Conservation (phyloP, 768 basidiomycete genomes). For the Russula griseocarnosa region DNA sequence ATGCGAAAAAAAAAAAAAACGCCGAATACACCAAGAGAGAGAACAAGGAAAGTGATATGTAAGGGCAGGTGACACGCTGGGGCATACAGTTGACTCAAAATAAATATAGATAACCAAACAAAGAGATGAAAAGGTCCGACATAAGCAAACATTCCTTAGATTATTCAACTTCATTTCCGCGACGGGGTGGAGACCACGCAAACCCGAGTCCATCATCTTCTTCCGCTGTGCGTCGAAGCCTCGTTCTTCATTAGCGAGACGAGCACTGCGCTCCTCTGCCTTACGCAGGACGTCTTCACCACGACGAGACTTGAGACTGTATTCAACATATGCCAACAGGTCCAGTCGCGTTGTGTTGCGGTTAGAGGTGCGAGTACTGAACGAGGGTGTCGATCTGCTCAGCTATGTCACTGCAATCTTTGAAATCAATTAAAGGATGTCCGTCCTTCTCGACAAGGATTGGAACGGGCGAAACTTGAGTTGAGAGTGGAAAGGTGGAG, state of each 20-base stretch:
- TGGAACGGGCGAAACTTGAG: constrained; percentile 1
- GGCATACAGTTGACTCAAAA: too few species aligned
- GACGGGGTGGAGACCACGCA: constrained; percentile 1
- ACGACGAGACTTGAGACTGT: constrained; percentile 2
- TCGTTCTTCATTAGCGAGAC: constrained; percentile 1
- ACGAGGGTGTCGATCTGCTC: constrained; percentile 12
- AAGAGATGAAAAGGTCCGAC: too few species aligned
- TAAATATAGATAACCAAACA: too few species aligned
- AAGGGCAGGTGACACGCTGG: too few species aligned
- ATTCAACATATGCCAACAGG: constrained; percentile 14
- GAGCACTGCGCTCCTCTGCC: neutral
- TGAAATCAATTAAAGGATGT: constrained; percentile 13
- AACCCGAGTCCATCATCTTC: constrained; percentile 9
- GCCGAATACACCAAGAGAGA: too few species aligned
- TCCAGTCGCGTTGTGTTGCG: neutral
- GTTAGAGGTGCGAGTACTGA: constrained; percentile 6
- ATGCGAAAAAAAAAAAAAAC: too few species aligned
- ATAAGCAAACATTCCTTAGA: too few species aligned
- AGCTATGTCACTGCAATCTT: constrained; percentile 1
- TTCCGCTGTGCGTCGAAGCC: neutral
- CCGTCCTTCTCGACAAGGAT: constrained; percentile 10
- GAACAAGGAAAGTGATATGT: too few species aligned
- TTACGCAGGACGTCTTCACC: neutral
- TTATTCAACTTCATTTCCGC: neutral
- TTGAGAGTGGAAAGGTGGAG: constrained; percentile 8